Base-by-base conservation (phyloP, 768 basidiomycete genomes). In the Mrakia frigida region DNA sequence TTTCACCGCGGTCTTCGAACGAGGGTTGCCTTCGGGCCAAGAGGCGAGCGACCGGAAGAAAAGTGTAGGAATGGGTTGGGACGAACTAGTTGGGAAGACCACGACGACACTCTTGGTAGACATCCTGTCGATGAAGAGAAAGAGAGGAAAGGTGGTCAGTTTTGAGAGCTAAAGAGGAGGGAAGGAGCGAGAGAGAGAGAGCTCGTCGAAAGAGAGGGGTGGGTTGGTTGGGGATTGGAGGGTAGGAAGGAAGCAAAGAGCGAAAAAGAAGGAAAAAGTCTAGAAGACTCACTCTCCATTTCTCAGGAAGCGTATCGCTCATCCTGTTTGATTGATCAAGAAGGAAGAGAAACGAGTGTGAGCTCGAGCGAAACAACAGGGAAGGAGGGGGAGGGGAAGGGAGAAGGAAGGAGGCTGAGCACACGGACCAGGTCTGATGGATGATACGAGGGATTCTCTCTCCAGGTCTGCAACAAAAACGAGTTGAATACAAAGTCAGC, bases 41-140 rank as follows among this genome's bases (percentile, higher is more conserved):
- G 39, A 10, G 67, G 21, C 53, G 31, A 74, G 9, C 52, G n/a
- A n/a, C n/a, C n/a, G n/a, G n/a, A n/a, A 56, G 23, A 28, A 18
- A 23, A 16, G 37, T 53, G 10, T 31, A 35, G n/a, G 41, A 18
- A 41, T n/a, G n/a, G n/a, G 59, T 4, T 52, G 25, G 43, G 2
- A 88, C 94, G 81, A 83, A 97, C 95, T 97, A 99, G 87, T 97
- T 94, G 9, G 92, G 88, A 90, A 95, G 94, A 87, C 97, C 90
- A 80, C 91, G 89, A 76, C 90, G 88, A 85, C 97, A 98, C 39
- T 86, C 89, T 82, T 92, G 87, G 37, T 94, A 94, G 63, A 94
- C 87, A 56, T 84, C 85, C 78, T 88, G 70, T 1, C n/a, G n/a
- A n/a, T n/a, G n/a, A 35, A 61, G 18, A 53, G 6, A 33, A 6